phyloP scores from a whole-genome alignment of 805 yeast genomes.

The Barnettozyma pratensis region DNA sequence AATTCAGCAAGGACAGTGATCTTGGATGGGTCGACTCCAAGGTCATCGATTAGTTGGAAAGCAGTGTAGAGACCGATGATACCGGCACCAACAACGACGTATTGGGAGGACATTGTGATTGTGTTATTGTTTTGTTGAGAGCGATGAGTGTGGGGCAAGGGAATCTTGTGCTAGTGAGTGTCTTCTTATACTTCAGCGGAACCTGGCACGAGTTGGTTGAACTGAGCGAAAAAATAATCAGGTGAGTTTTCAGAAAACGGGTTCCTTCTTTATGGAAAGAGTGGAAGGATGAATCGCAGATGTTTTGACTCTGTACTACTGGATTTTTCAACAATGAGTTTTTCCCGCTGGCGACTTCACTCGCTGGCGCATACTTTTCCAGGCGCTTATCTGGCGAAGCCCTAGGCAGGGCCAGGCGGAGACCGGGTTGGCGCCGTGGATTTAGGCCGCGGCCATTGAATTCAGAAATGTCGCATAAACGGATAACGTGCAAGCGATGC shows the following conservation, averaged over 20 bases:
- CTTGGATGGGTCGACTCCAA: conserved; percentile 33
- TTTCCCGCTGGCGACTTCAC: background rate
- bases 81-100: conserved; percentile 49
- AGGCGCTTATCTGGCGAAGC: background rate
- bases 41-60: conserved; percentile 39
- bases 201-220: background rate
- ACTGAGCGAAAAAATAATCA: background rate
- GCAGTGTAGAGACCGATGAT: conserved; percentile 65
- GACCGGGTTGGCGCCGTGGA: background rate
- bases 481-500: too few species aligned
- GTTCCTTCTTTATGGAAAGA: too few species aligned
- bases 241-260: background rate
- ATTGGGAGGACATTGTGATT: conserved; percentile 8
- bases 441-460: background rate
- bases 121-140: background rate
- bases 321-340: background rate
- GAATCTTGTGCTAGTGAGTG: background rate
- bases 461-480: too few species aligned
- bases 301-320: too few species aligned
- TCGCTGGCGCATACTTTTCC: background rate
- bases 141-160: background rate
- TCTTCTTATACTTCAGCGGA: background rate
- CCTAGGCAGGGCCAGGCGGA: background rate
- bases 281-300: too few species aligned
- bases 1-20: conserved; percentile 60